Conservation (phyloP, 495 filamentous ascomycete species). For the Parachaetomium inaequale region DNA sequence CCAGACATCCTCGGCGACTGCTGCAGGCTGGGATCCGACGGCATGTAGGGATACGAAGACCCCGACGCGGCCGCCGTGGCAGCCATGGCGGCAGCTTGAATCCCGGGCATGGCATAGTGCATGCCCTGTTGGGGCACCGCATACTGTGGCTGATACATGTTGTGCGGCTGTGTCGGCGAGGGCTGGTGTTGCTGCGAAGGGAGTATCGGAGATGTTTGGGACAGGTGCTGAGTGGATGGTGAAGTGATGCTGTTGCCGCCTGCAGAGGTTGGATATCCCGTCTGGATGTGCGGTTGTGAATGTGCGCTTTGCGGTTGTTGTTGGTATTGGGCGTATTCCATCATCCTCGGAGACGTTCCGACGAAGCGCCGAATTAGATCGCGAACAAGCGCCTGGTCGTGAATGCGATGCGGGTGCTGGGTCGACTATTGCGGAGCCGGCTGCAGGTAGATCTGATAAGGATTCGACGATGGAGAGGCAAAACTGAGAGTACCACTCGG, state of each 20-base stretch:
- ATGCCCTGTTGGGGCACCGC: slow-evolving; percentile 54
- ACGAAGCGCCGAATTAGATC: slow-evolving; percentile 22
- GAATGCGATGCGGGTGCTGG: slow-evolving; percentile 1
- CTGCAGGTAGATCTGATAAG: slow-evolving; percentile 22
- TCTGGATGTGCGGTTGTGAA: slow-evolving; percentile 40
- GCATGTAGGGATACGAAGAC: slow-evolving; percentile 55
- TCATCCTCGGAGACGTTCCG: slow-evolving; percentile 46
- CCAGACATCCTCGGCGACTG: slow-evolving; percentile 58
- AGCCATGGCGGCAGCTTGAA: slow-evolving; percentile 67
- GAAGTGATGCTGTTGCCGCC: slow-evolving; percentile 59
- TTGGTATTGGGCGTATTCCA: slow-evolving; percentile 69
- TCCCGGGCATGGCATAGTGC: slow-evolving; percentile 58
- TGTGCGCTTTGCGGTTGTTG: slow-evolving; percentile 57
- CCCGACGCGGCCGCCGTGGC: slow-evolving; percentile 66
- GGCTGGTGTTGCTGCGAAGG: slow-evolving; percentile 55
- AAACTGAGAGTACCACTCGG: slow-evolving; percentile 22
- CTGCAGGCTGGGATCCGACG: slow-evolving; percentile 52
- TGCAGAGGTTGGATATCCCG: slow-evolving; percentile 51
- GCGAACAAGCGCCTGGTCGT: slow-evolving; percentile 20
- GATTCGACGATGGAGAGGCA: slow-evolving; percentile 11
- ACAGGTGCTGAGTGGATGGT: slow-evolving; percentile 53
- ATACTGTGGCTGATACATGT: slow-evolving; percentile 58
- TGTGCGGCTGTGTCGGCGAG: slow-evolving; percentile 52
- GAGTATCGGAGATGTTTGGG: slow-evolving; percentile 61
- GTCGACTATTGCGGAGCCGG: slow-evolving; percentile 16